Percentiles rank a stretch among this genome's conserved stretches.
Conservation (phyloP, 768 basidiomycete genomes). For the Leucocoprinus birnbaumii region DNA sequence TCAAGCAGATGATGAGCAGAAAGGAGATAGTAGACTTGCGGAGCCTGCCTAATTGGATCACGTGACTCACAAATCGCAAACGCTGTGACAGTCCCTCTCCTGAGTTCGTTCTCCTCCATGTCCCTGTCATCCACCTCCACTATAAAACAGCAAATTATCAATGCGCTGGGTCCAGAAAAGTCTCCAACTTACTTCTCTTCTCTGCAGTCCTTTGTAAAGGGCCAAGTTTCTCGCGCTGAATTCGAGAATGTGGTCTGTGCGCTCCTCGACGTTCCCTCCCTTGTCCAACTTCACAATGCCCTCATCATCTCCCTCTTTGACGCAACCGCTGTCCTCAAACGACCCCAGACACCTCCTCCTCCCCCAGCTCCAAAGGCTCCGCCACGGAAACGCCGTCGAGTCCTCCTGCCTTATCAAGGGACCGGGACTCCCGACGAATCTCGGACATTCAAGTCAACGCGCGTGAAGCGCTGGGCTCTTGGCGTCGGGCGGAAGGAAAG, state of each 20-base stretch:
- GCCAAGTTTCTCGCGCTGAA: conserved; percentile 66
- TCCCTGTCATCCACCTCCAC: conserved; percentile 74
- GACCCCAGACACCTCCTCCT: conserved; percentile 64
- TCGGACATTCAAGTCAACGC: conserved; percentile 52
- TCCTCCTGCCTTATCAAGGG: conserved; percentile 72
- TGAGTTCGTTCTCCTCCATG: conserved; percentile 34
- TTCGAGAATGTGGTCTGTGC: conserved; percentile 52
- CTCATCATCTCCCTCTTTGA: conserved; percentile 83
- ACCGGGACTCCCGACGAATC: conserved; percentile 49
- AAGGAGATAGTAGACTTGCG: conserved; percentile 10
- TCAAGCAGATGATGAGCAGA: background rate
- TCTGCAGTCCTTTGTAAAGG: conserved; percentile 66
- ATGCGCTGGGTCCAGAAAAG: conserved; percentile 53
- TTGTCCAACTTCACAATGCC: conserved; percentile 81
- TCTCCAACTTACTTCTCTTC: conserved; percentile 59
- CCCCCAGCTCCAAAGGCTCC: conserved; percentile 58
- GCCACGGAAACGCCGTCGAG: conserved; percentile 66
- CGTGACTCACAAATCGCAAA: background rate
- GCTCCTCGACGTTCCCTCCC: conserved; percentile 4
- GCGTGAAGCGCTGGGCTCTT: conserved; percentile 75
- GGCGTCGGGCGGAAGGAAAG: conserved; percentile 73
- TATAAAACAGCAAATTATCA: conserved; percentile 65
- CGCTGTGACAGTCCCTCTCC: too few species aligned
- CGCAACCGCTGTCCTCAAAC: conserved; percentile 65
- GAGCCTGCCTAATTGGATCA: conserved; percentile 5